These are phyloP conservation scores for Aspergillus campestris DNA, from an alignment of 495 filamentous ascomycete genomes.

Conservation along the genomic window DNA sequence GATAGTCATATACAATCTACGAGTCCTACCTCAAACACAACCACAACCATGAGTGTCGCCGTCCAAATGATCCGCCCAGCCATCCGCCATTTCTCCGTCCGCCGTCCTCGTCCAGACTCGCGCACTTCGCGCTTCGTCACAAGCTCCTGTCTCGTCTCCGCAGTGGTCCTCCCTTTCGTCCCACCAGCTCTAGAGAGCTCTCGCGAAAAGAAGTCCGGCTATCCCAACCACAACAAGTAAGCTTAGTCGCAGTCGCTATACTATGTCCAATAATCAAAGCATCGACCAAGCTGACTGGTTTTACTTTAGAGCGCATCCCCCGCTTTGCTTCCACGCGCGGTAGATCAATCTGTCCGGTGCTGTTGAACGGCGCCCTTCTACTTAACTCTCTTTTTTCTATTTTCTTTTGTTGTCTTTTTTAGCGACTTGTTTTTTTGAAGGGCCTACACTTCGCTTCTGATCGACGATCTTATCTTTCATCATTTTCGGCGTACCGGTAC, in stretches of 20 bases:
- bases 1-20: not conserved
- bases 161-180: constrained; percentile 37
- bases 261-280: not conserved
- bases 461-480: too few relatives aligned
- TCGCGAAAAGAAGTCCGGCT: constrained; percentile 27
- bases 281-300: not conserved
- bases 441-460: too few relatives aligned
- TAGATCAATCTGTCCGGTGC: constrained; percentile 11
- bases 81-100: constrained; percentile 39
- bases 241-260: not conserved
- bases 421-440: not conserved
- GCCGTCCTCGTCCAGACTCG: constrained; percentile 29
- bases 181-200: constrained; percentile 40
- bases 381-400: not conserved
- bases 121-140: constrained; percentile 32
- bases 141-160: constrained; percentile 32
- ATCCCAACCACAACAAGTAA: constrained; percentile 32
- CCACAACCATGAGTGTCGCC: constrained; percentile 21
- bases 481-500: constrained; percentile 2
- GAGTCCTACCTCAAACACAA: not conserved
- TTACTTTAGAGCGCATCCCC: constrained; percentile 26
- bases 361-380: not conserved
- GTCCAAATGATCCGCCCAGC: constrained; percentile 28
- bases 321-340: constrained; percentile 41
- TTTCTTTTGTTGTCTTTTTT: constrained; percentile 5